phyloP scores from a whole-genome alignment of 371 early-diverging fungal species.

The Mycotypha africana region DNA sequence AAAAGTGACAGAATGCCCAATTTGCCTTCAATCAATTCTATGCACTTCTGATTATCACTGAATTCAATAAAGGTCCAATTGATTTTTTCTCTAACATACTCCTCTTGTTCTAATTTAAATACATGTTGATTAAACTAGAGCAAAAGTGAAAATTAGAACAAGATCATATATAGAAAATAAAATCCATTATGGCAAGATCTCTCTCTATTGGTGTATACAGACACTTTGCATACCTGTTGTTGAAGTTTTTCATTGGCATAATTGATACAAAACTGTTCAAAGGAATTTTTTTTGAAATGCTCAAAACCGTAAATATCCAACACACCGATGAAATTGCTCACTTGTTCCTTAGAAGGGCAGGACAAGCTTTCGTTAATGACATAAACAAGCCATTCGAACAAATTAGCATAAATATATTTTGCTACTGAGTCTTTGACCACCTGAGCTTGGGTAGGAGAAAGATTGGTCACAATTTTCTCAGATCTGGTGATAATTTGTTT shows the following conservation, averaged over 20 bases:
- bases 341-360: slow-evolving; percentile 38
- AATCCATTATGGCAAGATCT: too few species aligned
- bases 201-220: neutral
- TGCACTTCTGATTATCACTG: slow-evolving; percentile 99
- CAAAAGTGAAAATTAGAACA: slow-evolving; percentile 25
- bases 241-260: slow-evolving; percentile 98
- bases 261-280: slow-evolving; percentile 99
- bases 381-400: slow-evolving; percentile 93
- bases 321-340: slow-evolving; percentile 83
- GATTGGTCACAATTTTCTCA: slow-evolving; percentile 81
- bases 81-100: slow-evolving; percentile 91
- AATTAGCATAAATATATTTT: slow-evolving; percentile 86
- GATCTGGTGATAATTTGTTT: slow-evolving; percentile 83
- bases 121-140: slow-evolving; percentile 69
- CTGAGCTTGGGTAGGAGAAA: slow-evolving; percentile 72
- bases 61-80: slow-evolving; percentile 92
- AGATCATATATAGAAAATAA: neutral
- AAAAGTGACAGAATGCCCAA: slow-evolving; percentile 93
- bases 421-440: slow-evolving; percentile 90
- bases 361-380: slow-evolving; percentile 75
- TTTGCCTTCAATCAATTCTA: slow-evolving; percentile 96
- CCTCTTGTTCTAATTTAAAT: slow-evolving; percentile 92
- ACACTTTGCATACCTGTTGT: slow-evolving; percentile 75
- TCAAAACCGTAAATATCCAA: slow-evolving; percentile 97
- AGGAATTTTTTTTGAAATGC: slow-evolving; percentile 96